Percentiles rank a stretch among this genome's conserved stretches.
Conservation (phyloP, 2,329 filamentous ascomycete species). For the Hypocreales sp. region DNA sequence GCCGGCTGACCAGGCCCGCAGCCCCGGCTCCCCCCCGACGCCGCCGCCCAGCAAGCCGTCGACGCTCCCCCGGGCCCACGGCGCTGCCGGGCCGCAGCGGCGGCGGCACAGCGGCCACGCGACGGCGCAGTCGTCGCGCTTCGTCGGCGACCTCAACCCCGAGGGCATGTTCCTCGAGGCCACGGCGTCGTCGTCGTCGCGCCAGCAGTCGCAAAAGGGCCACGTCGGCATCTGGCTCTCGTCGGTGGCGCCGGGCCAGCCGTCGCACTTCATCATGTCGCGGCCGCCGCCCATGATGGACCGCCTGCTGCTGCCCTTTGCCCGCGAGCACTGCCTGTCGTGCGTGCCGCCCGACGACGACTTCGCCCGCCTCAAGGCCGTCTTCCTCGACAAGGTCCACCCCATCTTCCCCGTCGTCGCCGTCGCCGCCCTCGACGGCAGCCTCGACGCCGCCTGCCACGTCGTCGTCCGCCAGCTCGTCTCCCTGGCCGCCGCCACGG, state of each 20-base stretch:
- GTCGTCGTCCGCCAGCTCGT: conserved; percentile 37
- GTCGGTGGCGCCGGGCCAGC: conserved; percentile 10
- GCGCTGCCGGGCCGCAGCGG: not conserved
- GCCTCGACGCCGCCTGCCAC: conserved; percentile 16
- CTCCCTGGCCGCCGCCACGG: conserved; percentile 36
- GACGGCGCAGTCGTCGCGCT: conserved; percentile 23
- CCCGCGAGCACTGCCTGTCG: conserved; percentile 28
- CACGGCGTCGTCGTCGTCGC: conserved; percentile 19
- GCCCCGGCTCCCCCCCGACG: no score
- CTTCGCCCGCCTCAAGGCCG: conserved; percentile 25
- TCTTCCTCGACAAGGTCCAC: conserved; percentile 37
- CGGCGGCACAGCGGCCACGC: not conserved
- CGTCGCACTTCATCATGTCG: conserved; percentile 21
- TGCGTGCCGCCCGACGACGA: conserved; percentile 31
- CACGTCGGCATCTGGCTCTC: conserved; percentile 42
- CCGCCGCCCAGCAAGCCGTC: no score
- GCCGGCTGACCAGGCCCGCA: no score
- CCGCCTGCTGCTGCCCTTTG: conserved; percentile 23
- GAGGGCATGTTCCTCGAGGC: conserved; percentile 44
- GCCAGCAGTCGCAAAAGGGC: conserved; percentile 27
- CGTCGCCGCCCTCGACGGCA: conserved; percentile 14
- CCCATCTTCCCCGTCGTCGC: conserved; percentile 38
- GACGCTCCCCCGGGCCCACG: not conserved
- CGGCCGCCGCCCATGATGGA: conserved; percentile 23
- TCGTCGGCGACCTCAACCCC: conserved; percentile 43